These are phyloP conservation scores for Musa balbisiana DNA, from an alignment of 202 grass and related monocot genomes.

Conservation along the genomic window DNA sequence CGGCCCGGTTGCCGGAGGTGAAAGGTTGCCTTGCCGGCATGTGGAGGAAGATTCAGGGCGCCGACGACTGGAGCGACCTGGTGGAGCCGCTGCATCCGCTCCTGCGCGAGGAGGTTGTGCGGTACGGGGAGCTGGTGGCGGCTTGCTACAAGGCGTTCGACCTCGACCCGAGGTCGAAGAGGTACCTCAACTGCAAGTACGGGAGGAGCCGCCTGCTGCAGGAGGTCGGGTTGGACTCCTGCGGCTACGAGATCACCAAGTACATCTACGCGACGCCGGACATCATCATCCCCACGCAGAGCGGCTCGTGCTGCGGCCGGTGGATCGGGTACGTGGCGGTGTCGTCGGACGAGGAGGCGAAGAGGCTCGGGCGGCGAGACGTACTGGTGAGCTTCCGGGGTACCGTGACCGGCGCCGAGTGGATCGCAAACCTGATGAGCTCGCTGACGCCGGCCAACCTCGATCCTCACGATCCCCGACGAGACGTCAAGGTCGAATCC, in stretches of 20 bases:
- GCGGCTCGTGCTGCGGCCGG: slow-evolving; percentile 28
- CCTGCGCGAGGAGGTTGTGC: slow-evolving; percentile 60
- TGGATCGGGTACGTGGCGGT: slow-evolving; percentile 82
- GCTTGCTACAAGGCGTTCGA: slow-evolving; percentile 80
- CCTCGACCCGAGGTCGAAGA: slow-evolving; percentile 45
- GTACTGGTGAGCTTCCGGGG: slow-evolving; percentile 65
- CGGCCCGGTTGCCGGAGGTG: background rate
- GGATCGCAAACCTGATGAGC: slow-evolving; percentile 74
- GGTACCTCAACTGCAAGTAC: slow-evolving; percentile 75
- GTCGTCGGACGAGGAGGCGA: slow-evolving; percentile 44
- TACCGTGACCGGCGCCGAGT: slow-evolving; percentile 56
- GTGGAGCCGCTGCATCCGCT: slow-evolving; percentile 52
- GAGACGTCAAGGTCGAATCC: slow-evolving; percentile 62
- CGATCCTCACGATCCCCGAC: slow-evolving; percentile 47
- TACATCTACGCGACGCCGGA: slow-evolving; percentile 65
- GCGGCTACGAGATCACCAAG: slow-evolving; percentile 50
- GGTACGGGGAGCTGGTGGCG: slow-evolving; percentile 60
- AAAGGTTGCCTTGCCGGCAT: slow-evolving; percentile 26
- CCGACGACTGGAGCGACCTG: slow-evolving; percentile 40
- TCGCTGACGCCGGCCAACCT: slow-evolving; percentile 51
- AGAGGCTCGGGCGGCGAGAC: slow-evolving; percentile 50
- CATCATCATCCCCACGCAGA: slow-evolving; percentile 22
- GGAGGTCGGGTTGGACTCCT: slow-evolving; percentile 45
- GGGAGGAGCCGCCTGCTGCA: slow-evolving; percentile 53
- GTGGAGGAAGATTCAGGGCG: slow-evolving; percentile 72